Evolutionary conservation across 2,329 filamentous ascomycete species (phyloP).

Genomic region (Colletotrichum musicola): DNA sequence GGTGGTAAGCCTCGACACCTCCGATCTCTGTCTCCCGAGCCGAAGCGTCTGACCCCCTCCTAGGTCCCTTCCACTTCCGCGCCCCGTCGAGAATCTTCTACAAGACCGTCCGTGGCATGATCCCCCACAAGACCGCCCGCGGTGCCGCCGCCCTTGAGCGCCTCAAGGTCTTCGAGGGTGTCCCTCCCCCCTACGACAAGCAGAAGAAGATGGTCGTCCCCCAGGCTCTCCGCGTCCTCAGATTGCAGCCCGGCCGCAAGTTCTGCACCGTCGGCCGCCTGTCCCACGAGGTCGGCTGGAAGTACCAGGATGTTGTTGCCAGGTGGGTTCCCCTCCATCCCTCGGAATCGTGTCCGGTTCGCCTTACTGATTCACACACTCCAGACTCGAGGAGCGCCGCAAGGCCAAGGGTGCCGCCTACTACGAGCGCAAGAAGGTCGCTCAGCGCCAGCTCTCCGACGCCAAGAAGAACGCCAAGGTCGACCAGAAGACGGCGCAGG

Average conservation of each 20-base stretch:
- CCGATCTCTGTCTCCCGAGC: constrained; percentile 17
- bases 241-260: constrained; percentile 99
- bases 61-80: constrained; percentile 99
- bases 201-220: constrained; percentile 99
- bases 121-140: constrained; percentile 99
- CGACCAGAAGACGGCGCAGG: constrained; percentile 87
- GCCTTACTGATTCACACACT: not conserved
- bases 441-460: constrained; percentile 88
- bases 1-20: constrained; percentile 76
- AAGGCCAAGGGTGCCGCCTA: constrained; percentile 99
- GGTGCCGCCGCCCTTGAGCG: constrained; percentile 96
- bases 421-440: constrained; percentile 99
- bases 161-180: constrained; percentile 99
- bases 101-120: constrained; percentile 99
- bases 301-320: constrained; percentile 99
- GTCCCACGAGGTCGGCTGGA: constrained; percentile 99
- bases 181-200: constrained; percentile 99
- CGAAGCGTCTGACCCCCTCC: constrained; percentile 49
- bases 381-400: constrained; percentile 97
- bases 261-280: constrained; percentile 99
- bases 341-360: not conserved
- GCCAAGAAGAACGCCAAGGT: constrained; percentile 93
- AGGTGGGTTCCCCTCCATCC: constrained; percentile 74
- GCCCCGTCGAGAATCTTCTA: constrained; percentile 99
- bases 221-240: constrained; percentile 95